These are phyloP conservation scores for Paramecium caudatum DNA, from an alignment of 73 alveolate genomes.

Conservation along the genomic window DNA sequence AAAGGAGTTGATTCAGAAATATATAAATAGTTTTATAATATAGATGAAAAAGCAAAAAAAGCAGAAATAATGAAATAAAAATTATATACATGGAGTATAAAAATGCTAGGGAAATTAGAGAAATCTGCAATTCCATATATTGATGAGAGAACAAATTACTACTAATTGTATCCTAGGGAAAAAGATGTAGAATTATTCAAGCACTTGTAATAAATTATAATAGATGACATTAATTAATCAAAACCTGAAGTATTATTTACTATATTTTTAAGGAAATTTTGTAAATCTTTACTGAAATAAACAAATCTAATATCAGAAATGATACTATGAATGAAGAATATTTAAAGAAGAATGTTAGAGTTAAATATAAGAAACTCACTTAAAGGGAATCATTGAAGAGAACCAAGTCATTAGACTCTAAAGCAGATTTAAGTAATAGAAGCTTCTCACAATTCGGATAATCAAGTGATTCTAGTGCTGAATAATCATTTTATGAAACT, in stretches of 20 bases:
- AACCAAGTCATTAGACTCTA: constrained; percentile 61
- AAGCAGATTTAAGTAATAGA: constrained; percentile 67
- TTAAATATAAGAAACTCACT: constrained; percentile 62
- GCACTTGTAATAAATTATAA: background rate
- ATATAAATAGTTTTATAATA: constrained; percentile 56
- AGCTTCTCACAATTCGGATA: constrained; percentile 23
- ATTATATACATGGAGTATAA: constrained; percentile 67
- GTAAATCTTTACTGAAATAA: constrained; percentile 27
- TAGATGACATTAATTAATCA: constrained; percentile 26
- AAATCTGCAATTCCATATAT: background rate
- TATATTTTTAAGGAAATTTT: constrained; percentile 13
- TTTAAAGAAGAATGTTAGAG: constrained; percentile 66
- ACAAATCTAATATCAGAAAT: constrained; percentile 39
- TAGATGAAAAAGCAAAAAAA: constrained; percentile 74
- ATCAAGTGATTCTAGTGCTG: constrained; percentile 68
- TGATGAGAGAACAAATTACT: constrained; percentile 58
- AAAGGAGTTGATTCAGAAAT: constrained; percentile 49
- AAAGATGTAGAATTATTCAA: constrained; percentile 57
- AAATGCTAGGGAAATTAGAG: constrained; percentile 66
- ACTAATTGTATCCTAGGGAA: constrained; percentile 57
- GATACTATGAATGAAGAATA: constrained; percentile 71
- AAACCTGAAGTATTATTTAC: constrained; percentile 53
- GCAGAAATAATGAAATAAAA: constrained; percentile 71
- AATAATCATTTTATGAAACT: background rate
- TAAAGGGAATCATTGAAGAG: constrained; percentile 41